A percentile compares a stretch with the other conserved stretches of the same genome.
These are phyloP conservation scores for Cordyceps pruinosa DNA, from an alignment of 2,329 filamentous ascomycete genomes.

Conservation along the genomic window DNA sequence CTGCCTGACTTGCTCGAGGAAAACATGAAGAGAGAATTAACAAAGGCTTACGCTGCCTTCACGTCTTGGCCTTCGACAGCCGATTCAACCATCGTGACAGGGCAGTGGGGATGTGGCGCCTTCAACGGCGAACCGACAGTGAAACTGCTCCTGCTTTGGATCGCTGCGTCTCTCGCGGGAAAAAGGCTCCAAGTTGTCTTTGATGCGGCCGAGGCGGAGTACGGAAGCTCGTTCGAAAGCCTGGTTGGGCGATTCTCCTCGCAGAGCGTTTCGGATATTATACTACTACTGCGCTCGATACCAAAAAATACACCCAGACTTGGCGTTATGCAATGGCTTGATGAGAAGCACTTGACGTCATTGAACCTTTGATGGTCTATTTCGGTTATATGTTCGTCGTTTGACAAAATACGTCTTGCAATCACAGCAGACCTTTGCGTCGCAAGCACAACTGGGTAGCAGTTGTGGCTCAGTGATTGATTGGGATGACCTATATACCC, in stretches of 20 bases:
- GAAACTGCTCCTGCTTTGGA: constrained; percentile 27
- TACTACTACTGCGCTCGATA: not conserved
- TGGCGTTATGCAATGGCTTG: not conserved
- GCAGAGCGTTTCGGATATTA: constrained; percentile 5
- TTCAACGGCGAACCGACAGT: constrained; percentile 28
- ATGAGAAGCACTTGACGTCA: not conserved
- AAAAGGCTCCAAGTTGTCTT: constrained; percentile 18
- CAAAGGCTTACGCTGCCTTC: constrained; percentile 25
- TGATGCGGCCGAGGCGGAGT: constrained; percentile 11
- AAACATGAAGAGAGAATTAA: constrained; percentile 25
- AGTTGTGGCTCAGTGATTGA: no score
- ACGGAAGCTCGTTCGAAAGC: not conserved
- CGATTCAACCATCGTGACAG: constrained; percentile 19
- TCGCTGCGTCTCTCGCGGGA: constrained; percentile 23
- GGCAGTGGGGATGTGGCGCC: constrained; percentile 30
- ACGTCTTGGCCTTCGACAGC: constrained; percentile 15
- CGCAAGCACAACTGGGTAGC: no score
- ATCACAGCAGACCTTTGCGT: no score
- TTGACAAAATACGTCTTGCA: no score
- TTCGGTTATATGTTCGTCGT: no score
- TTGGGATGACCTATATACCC: no score
- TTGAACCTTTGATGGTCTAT: not conserved
- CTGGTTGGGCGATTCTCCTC: constrained; percentile 14
- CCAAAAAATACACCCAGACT: not conserved
- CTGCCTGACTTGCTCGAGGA: constrained; percentile 22